Conservation (phyloP, 176 grass and related monocot genomes). For the Triticum dicoccoides region DNA sequence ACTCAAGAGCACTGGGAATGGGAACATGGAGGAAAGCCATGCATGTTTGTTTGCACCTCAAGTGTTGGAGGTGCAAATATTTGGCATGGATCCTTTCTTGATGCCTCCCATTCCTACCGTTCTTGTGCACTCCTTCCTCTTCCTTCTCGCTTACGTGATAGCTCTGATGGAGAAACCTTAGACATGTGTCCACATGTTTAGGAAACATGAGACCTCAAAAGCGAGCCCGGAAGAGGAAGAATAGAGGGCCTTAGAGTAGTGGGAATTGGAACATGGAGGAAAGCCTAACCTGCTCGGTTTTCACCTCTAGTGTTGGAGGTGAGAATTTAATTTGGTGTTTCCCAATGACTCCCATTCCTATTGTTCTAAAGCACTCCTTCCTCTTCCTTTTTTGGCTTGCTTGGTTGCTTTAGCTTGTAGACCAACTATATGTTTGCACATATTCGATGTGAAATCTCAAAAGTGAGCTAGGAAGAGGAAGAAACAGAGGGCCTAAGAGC, state of each 20-base stretch:
- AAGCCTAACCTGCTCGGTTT: neutral
- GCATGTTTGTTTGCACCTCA: no score
- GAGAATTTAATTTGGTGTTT: neutral
- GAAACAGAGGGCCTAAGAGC: constrained; percentile 11
- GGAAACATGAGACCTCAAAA: neutral
- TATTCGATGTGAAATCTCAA: no score
- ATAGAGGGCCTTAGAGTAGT: neutral
- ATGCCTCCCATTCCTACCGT: constrained; percentile 15
- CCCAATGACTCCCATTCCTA: neutral
- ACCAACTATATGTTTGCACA: no score
- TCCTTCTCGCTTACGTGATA: neutral
- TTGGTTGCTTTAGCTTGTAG: no score
- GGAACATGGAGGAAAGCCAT: no score
- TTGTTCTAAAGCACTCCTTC: neutral
- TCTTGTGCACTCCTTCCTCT: constrained; percentile 13
- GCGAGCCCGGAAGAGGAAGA: no score
- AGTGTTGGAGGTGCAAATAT: neutral
- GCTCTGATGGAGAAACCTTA: neutral
- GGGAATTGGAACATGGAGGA: neutral
- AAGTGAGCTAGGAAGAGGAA: no score
- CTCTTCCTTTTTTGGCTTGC: neutral
- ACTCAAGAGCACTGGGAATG: no score
- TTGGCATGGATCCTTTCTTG: neutral
- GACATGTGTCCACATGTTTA: neutral
- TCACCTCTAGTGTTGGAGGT: neutral